Conservation (phyloP, 1,284 basidiomycete species). For the Marasmius fiardii region DNA sequence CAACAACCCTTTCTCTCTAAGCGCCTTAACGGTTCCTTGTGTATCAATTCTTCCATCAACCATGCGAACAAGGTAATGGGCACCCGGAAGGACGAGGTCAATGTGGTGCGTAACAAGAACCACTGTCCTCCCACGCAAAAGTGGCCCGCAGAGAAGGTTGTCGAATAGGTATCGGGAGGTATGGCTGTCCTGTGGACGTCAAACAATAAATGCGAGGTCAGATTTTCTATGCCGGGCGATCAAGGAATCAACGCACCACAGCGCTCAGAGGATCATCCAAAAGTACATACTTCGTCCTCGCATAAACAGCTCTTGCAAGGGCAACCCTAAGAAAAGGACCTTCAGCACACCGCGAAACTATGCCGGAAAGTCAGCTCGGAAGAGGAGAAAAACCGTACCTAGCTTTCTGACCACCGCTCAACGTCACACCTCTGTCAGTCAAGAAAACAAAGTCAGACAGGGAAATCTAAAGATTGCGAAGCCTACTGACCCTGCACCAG, state of each 20-base stretch:
- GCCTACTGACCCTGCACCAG: constrained; percentile 21
- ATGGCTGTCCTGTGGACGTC: constrained; percentile 59
- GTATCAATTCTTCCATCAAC: constrained; percentile 71
- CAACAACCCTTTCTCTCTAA: constrained; percentile 53
- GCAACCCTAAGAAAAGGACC: constrained; percentile 36
- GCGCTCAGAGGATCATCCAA: constrained; percentile 17
- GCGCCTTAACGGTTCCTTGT: constrained; percentile 60
- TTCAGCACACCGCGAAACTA: neutral
- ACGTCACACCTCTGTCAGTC: too few relatives aligned
- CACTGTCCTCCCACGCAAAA: constrained; percentile 67
- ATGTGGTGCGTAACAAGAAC: constrained; percentile 79
- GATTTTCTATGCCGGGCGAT: too few relatives aligned
- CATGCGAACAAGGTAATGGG: constrained; percentile 72
- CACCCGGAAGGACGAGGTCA: constrained; percentile 67
- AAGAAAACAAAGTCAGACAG: too few relatives aligned
- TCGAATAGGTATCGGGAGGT: constrained; percentile 70
- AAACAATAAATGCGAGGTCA: too few relatives aligned
- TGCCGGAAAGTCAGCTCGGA: constrained; percentile 26
- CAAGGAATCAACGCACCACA: constrained; percentile 5
- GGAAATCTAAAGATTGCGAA: too few relatives aligned
- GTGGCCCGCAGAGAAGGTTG: constrained; percentile 57
- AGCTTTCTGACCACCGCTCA: constrained; percentile 36
- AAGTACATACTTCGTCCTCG: constrained; percentile 15
- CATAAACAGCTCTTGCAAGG: constrained; percentile 29
- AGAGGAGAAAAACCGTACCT: constrained; percentile 21